A percentile compares a stretch with the other conserved stretches of the same genome.
These are phyloP conservation scores for Dichotomopilus funicola DNA, from an alignment of 2,329 filamentous ascomycete genomes.

Conservation along the genomic window DNA sequence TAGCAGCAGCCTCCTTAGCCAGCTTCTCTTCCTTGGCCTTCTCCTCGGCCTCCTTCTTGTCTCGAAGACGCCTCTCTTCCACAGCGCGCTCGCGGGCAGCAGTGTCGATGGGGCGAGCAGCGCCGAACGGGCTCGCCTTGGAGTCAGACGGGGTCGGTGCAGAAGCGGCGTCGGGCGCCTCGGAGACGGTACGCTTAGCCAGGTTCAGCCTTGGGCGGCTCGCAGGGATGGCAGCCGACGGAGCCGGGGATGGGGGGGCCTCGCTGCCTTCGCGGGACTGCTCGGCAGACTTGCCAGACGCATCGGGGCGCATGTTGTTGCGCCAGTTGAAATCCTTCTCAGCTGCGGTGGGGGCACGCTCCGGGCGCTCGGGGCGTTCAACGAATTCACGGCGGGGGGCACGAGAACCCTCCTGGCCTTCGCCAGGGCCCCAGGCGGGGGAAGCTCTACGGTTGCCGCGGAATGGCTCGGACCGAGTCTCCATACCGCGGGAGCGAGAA, in stretches of 20 bases:
- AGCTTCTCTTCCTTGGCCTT: slow-evolving; percentile 72
- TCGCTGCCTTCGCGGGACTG: slow-evolving; percentile 67
- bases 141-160: slow-evolving; percentile 44
- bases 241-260: slow-evolving; percentile 65
- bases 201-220: slow-evolving; percentile 80
- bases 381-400: slow-evolving; percentile 72
- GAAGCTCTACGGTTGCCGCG: slow-evolving; percentile 60
- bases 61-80: slow-evolving; percentile 76
- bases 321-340: slow-evolving; percentile 95
- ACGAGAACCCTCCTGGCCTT: slow-evolving; percentile 58
- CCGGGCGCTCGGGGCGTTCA: slow-evolving; percentile 56
- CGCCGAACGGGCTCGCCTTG: slow-evolving; percentile 90
- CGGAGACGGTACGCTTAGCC: slow-evolving; percentile 83
- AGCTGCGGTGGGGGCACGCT: slow-evolving; percentile 74
- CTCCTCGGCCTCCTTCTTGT: slow-evolving; percentile 83
- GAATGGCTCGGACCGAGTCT: slow-evolving; percentile 54
- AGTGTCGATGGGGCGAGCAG: slow-evolving; percentile 89
- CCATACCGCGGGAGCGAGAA: slow-evolving; percentile 47
- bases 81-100: slow-evolving; percentile 82
- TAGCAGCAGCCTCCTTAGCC: slow-evolving; percentile 57
- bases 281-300: slow-evolving; percentile 53
- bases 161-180: slow-evolving; percentile 48
- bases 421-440: slow-evolving; percentile 63
- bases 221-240: slow-evolving; percentile 40
- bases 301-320: slow-evolving; percentile 80